Conservation (phyloP, 2,329 filamentous ascomycete genomes). For the Phoma sp. region DNA sequence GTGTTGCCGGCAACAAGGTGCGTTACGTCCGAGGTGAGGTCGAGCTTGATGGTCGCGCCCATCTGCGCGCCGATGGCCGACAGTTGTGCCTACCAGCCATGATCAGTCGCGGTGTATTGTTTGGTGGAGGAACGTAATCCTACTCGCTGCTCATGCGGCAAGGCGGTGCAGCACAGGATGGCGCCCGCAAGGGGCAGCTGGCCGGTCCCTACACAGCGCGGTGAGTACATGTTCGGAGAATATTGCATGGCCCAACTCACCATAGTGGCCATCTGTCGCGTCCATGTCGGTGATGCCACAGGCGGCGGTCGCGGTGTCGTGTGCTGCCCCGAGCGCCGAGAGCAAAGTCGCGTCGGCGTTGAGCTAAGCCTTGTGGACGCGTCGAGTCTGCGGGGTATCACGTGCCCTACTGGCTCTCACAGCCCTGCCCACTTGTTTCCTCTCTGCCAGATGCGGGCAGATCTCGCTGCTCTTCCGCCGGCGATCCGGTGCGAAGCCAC, state of each 20-base stretch:
- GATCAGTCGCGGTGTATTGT: conserved; percentile 9
- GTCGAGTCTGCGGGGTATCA: conserved; percentile 13
- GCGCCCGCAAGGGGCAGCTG: conserved; percentile 62
- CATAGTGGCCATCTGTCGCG: conserved; percentile 36
- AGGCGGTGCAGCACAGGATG: conserved; percentile 87
- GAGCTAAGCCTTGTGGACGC: conserved; percentile 10
- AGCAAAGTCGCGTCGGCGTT: conserved; percentile 6
- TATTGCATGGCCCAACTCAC: conserved; percentile 21
- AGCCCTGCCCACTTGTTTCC: conserved; percentile 5
- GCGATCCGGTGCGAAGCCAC: conserved; percentile 18
- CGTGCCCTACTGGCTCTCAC: background rate
- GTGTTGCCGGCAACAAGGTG: conserved; percentile 91
- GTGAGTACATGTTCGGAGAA: conserved; percentile 16
- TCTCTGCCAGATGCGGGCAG: conserved; percentile 12
- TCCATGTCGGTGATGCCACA: conserved; percentile 34
- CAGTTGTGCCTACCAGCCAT: conserved; percentile 58
- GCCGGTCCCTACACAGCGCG: conserved; percentile 31
- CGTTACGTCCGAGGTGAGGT: conserved; percentile 94
- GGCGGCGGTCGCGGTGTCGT: conserved; percentile 27
- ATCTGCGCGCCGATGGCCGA: conserved; percentile 75
- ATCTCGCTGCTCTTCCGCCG: conserved; percentile 19
- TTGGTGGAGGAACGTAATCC: conserved; percentile 12
- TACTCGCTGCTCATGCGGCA: conserved; percentile 80
- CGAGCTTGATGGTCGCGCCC: conserved; percentile 85
- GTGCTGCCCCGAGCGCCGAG: conserved; percentile 20